Percentiles rank a stretch among this genome's conserved stretches.
phyloP scores from a whole-genome alignment of 2,329 filamentous ascomycete genomes.

The Macrophomina pseudophaseolina region DNA sequence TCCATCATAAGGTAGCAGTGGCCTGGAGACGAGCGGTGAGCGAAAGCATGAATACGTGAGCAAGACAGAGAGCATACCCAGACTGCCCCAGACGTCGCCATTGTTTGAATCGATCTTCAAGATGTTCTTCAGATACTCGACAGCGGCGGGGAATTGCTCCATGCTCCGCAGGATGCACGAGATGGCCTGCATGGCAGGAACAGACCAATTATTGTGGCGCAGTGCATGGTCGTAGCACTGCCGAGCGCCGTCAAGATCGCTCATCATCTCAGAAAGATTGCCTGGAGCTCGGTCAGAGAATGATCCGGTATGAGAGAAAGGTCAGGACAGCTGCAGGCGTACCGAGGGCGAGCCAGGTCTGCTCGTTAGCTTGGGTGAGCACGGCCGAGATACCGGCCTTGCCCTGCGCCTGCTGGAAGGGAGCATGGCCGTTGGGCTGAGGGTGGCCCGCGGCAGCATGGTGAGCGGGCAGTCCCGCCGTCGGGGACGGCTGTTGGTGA shows the following conservation, averaged over 20 bases:
- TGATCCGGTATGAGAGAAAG: conserved; percentile 28
- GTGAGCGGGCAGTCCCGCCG: conserved; percentile 71
- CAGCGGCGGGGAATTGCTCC: conserved; percentile 91
- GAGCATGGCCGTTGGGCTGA: conserved; percentile 58
- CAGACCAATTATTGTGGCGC: conserved; percentile 84
- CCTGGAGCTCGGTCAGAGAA: conserved; percentile 58
- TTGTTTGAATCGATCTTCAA: conserved; percentile 87
- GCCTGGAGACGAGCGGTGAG: conserved; percentile 57
- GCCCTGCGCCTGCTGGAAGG: conserved; percentile 63
- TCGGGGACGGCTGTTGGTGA: conserved; percentile 80
- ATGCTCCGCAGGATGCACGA: conserved; percentile 88
- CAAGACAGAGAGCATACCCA: conserved; percentile 66
- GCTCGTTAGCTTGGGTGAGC: conserved; percentile 79
- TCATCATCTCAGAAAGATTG: conserved; percentile 83
- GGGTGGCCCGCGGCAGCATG: conserved; percentile 69
- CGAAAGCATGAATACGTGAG: neutral
- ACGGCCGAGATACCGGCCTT: conserved; percentile 67
- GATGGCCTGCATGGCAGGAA: conserved; percentile 91
- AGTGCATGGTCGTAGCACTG: conserved; percentile 89
- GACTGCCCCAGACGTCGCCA: conserved; percentile 94
- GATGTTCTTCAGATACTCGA: conserved; percentile 90
- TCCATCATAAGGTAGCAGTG: conserved; percentile 99
- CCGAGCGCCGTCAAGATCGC: conserved; percentile 87
- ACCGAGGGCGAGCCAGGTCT: conserved; percentile 93
- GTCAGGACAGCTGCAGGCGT: conserved; percentile 44